Conservation (phyloP, 306 rosid species). For the Cucurbita moschata region DNA sequence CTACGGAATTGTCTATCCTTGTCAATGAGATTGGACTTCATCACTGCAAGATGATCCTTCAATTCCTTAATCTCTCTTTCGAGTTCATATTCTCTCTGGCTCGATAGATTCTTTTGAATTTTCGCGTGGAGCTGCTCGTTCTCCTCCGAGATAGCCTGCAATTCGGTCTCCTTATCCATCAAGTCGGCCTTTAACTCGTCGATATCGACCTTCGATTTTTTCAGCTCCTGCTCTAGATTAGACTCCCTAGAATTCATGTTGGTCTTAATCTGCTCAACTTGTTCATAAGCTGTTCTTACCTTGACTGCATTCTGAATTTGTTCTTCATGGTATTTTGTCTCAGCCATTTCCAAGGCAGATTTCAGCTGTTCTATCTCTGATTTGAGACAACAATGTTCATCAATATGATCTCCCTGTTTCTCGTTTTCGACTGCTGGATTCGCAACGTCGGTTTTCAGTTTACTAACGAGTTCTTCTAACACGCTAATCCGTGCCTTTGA, state of each 20-base stretch:
- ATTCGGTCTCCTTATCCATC: slow-evolving; percentile 92
- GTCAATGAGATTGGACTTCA: slow-evolving; percentile 61
- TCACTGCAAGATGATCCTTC: slow-evolving; percentile 29
- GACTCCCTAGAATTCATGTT: slow-evolving; percentile 32
- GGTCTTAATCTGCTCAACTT: slow-evolving; percentile 51
- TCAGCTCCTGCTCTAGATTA: slow-evolving; percentile 41
- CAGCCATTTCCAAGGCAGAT: slow-evolving; percentile 52
- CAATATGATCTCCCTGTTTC: slow-evolving; percentile 11
- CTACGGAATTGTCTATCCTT: slow-evolving; percentile 72
- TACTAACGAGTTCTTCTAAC: slow-evolving; percentile 41
- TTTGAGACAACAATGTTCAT: slow-evolving; percentile 38
- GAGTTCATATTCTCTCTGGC: slow-evolving; percentile 34
- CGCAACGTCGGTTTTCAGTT: slow-evolving; percentile 17
- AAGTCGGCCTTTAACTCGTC: slow-evolving; percentile 72
- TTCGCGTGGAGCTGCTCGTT: slow-evolving; percentile 51
- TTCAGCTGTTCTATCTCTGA: slow-evolving; percentile 35
- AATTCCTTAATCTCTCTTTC: slow-evolving; percentile 39
- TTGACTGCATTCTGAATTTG: slow-evolving; percentile 52
- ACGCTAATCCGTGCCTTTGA: slow-evolving; percentile 37
- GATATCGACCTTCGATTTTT: slow-evolving; percentile 29
- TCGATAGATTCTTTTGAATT: slow-evolving; percentile 30
- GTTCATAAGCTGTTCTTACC: slow-evolving; percentile 43
- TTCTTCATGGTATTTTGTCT: slow-evolving; percentile 59
- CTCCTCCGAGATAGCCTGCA: slow-evolving; percentile 79
- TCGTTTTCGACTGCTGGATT: slow-evolving; percentile 11